A percentile compares a stretch with the other conserved stretches of the same genome.
phyloP scores from a whole-genome alignment of 2,329 filamentous ascomycete species.

The Venturia oleaginea region DNA sequence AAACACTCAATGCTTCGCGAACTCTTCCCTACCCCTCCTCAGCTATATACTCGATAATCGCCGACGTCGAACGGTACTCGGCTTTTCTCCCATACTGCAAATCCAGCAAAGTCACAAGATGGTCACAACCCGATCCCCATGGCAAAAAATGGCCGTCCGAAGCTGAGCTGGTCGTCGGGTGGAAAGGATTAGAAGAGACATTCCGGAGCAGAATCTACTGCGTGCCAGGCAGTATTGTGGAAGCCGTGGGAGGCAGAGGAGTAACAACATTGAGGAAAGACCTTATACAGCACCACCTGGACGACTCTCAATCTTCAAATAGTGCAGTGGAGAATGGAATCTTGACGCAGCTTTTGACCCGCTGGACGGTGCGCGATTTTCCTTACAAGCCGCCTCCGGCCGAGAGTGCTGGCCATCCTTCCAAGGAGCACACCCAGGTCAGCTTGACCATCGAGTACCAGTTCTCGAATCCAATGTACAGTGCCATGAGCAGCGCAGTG shows the following conservation, averaged over 20 bases:
- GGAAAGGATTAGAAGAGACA: conserved; percentile 71
- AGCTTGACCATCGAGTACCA: conserved; percentile 68
- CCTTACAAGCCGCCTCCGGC: conserved; percentile 35
- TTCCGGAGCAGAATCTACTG: conserved; percentile 78
- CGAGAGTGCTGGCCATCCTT: conserved; percentile 20
- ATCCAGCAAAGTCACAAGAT: conserved; percentile 65
- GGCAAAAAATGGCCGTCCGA: conserved; percentile 54
- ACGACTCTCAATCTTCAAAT: conserved; percentile 4
- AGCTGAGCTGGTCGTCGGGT: conserved; percentile 76
- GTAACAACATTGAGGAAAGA: conserved; percentile 16
- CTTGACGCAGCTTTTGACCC: conserved; percentile 60
- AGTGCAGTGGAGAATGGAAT: conserved; percentile 28
- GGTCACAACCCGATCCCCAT: conserved; percentile 34
- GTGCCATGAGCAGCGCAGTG: conserved; percentile 68
- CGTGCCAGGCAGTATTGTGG: conserved; percentile 60
- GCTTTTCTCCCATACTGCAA: conserved; percentile 89
- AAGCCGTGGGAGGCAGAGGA: conserved; percentile 61
- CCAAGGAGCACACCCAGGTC: conserved; percentile 57
- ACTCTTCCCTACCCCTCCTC: conserved; percentile 64
- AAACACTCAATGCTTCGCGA: conserved; percentile 63
- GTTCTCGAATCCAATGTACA: conserved; percentile 85
- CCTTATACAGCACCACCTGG: neutral
- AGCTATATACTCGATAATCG: conserved; percentile 74
- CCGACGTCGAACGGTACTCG: conserved; percentile 77
- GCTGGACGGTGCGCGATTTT: conserved; percentile 54